These are phyloP conservation scores for Lodderomyces beijingensis DNA, from an alignment of 1,139 yeast species.

Conservation along the genomic window DNA sequence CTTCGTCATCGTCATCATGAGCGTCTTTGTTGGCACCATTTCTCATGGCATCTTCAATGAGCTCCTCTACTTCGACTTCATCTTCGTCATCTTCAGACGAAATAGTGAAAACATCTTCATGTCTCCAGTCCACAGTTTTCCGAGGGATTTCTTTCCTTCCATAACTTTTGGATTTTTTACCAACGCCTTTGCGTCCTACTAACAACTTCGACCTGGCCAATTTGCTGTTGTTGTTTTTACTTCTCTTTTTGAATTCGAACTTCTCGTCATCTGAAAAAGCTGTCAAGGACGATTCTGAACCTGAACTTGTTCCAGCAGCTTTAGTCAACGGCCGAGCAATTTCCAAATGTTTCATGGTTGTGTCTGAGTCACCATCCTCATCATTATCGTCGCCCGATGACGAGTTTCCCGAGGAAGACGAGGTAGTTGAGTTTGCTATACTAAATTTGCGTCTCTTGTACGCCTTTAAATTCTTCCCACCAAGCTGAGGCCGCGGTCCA, in stretches of 20 bases:
- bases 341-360: slow-evolving; percentile 4
- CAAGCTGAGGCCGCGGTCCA: slow-evolving; percentile 2
- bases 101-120: slow-evolving; percentile 4
- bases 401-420: slow-evolving; percentile 25
- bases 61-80: slow-evolving; percentile 3
- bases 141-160: slow-evolving; percentile 23
- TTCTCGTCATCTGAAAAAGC: slow-evolving; percentile 34
- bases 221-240: slow-evolving; percentile 1
- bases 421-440: slow-evolving; percentile 34
- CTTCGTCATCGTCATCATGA: slow-evolving; percentile 13
- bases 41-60: slow-evolving; percentile 3
- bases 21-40: slow-evolving; percentile 3
- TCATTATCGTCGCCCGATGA: slow-evolving; percentile 9
- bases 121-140: slow-evolving; percentile 21
- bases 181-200: slow-evolving; percentile 7
- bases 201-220: not conserved
- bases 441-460: slow-evolving; percentile 37
- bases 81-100: slow-evolving; percentile 6
- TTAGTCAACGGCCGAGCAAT: not conserved
- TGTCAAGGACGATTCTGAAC: slow-evolving; percentile 36
- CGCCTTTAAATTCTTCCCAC: slow-evolving; percentile 32
- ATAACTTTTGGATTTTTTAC: slow-evolving; percentile 8
- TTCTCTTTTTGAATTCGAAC: slow-evolving; percentile 2
- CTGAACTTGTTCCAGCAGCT: slow-evolving; percentile 13
- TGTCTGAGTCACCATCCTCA: slow-evolving; percentile 16